A percentile compares a stretch with the other conserved stretches of the same genome.
Evolutionary conservation across 495 filamentous ascomycete species (phyloP).

Genomic region (Xylaria intraflava): DNA sequence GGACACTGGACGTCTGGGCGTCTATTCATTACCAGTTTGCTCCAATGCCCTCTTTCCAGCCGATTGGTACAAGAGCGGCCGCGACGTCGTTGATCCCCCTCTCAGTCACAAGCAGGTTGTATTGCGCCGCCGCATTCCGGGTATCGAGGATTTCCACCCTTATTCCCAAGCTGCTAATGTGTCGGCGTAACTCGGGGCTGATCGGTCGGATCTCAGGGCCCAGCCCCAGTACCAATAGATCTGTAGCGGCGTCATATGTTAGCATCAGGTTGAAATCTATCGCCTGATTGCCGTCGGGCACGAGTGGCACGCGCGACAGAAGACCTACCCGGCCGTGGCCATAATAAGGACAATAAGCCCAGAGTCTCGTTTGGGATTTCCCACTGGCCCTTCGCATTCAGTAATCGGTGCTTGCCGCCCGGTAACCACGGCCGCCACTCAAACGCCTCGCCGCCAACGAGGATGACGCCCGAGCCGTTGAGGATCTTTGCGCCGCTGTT

Average conservation of each 20-base stretch:
- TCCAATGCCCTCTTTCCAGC: conserved; percentile 58
- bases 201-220: conserved; percentile 69
- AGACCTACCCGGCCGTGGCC: conserved; percentile 81
- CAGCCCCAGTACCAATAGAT: conserved; percentile 81
- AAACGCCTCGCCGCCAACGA: conserved; percentile 83
- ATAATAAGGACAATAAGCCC: conserved; percentile 70
- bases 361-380: conserved; percentile 65
- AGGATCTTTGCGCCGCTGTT: conserved; percentile 66
- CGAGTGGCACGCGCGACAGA: neutral
- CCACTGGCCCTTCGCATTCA: conserved; percentile 75
- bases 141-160: conserved; percentile 88
- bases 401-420: conserved; percentile 39
- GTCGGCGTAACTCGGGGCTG: conserved; percentile 62
- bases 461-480: conserved; percentile 60
- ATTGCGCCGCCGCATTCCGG: conserved; percentile 86
- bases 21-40: conserved; percentile 13
- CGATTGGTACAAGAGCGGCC: conserved; percentile 81
- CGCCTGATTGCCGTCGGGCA: neutral
- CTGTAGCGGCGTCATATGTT: conserved; percentile 35
- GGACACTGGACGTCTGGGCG: too few species aligned
- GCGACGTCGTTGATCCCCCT: conserved; percentile 72
- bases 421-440: conserved; percentile 73
- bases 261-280: conserved; percentile 1
- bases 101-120: conserved; percentile 80
- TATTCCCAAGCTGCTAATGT: conserved; percentile 73